Conservation (phyloP, 2,329 filamentous ascomycete species). For the Drechslerella dactyloides region DNA sequence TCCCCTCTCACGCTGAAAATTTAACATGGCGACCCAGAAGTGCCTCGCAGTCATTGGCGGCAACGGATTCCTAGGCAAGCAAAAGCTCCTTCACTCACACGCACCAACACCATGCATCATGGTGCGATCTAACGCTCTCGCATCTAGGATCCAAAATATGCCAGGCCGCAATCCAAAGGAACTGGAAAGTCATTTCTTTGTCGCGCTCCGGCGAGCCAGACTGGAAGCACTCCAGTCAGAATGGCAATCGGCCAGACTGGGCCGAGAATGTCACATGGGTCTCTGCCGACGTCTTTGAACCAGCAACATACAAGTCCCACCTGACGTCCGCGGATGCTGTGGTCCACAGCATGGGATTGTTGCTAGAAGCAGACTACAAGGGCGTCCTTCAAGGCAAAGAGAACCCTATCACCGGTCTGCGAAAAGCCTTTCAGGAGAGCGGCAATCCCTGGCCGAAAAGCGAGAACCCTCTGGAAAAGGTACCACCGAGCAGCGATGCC, state of each 20-base stretch:
- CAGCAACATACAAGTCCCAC: conserved; percentile 76
- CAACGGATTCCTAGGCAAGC: conserved; percentile 42
- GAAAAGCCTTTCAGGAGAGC: conserved; percentile 76
- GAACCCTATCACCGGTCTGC: conserved; percentile 77
- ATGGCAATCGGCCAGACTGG: conserved; percentile 69
- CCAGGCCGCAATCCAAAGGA: conserved; percentile 38
- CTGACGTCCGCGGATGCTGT: conserved; percentile 81
- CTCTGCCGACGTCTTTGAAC: conserved; percentile 83
- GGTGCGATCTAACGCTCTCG: conserved; percentile 1
- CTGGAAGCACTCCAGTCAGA: conserved; percentile 35
- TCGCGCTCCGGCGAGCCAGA: conserved; percentile 46
- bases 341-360: conserved; percentile 92
- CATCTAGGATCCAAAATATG: conserved; percentile 42
- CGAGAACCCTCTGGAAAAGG: conserved; percentile 65
- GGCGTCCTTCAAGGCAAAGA: conserved; percentile 83
- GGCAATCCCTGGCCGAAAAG: conserved; percentile 61
- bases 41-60: conserved; percentile 48
- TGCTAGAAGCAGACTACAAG: conserved; percentile 98
- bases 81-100: conserved; percentile 2
- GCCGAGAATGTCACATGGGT: conserved; percentile 83
- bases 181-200: conserved; percentile 48
- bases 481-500: conserved; percentile 71
- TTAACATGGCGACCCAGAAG: conserved; percentile 25
- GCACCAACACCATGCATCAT: background rate
- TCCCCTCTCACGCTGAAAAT: background rate